These are phyloP conservation scores for Fragaria iinumae DNA, from an alignment of 306 rosid species.

Conservation along the genomic window DNA sequence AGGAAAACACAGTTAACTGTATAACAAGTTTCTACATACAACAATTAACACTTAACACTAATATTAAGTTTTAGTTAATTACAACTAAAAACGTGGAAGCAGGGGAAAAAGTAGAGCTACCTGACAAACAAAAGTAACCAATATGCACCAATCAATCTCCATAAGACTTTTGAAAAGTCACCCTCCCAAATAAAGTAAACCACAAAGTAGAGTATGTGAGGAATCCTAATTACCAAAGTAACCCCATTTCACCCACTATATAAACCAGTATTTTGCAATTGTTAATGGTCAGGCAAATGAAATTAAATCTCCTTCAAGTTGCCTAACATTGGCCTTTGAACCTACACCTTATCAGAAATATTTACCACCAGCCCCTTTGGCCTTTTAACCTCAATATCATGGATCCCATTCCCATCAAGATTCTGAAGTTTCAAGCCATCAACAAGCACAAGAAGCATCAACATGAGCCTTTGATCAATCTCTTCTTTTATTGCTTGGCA, in stretches of 20 bases:
- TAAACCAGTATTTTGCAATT: slow-evolving; percentile 16
- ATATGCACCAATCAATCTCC: slow-evolving; percentile 17
- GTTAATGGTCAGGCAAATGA: slow-evolving; percentile 32
- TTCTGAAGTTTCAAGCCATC: slow-evolving; percentile 24
- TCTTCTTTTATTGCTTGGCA: slow-evolving; percentile 25
- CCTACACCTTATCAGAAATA: not conserved
- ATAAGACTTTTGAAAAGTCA: slow-evolving; percentile 26
- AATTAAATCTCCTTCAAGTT: slow-evolving; percentile 14
- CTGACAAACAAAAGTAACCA: slow-evolving; percentile 14
- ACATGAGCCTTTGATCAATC: slow-evolving; percentile 5
- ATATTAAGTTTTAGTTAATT: not conserved
- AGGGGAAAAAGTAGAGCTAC: not conserved
- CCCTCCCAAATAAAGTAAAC: not conserved
- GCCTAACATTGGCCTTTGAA: slow-evolving; percentile 12
- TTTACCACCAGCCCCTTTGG: slow-evolving; percentile 1
- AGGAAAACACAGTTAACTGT: not conserved
- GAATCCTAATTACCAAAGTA: slow-evolving; percentile 17
- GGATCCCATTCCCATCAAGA: slow-evolving; percentile 34
- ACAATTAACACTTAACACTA: not conserved
- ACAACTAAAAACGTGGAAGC: not conserved
- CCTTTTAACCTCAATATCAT: not conserved
- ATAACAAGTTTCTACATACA: not conserved
- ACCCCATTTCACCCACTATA: slow-evolving; percentile 24
- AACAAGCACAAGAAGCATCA: slow-evolving; percentile 22
- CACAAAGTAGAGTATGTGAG: slow-evolving; percentile 9